Base-by-base conservation (phyloP, 148 eudicot genomes). In the Heliosperma pusillum region DNA sequence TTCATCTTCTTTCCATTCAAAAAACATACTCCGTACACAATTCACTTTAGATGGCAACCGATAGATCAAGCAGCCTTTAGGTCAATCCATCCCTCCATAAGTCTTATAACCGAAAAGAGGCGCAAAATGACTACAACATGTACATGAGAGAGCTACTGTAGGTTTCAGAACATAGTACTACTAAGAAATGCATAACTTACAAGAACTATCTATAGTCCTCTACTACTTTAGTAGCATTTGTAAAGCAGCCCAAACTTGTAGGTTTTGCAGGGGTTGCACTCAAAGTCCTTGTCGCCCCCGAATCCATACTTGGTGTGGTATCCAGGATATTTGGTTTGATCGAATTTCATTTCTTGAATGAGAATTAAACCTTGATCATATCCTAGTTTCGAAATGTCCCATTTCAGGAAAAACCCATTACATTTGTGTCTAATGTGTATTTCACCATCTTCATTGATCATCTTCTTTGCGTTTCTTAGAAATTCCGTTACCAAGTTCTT, bases 391-490 rank as follows among this genome's bases (percentile, higher is more conserved):
- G 50, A 29, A 10, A 82, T 24, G 55, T 82, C 19, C 84, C 81
- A 82, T 15, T 64, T 16, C 7, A 22, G 30, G 20, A 20, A 74
- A 42, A 78, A 74, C 0, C 76, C 36, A 11, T 0, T 55, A 1
- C 65, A 70, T 72, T 78, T 82, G 44, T 78, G 78, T 5, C 68
- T 60, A 1, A 82, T 57, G 60, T 82, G 76, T 25, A 82, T 74
- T 50, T 82, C 75, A 11, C 81, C 73, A 6, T 74, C 50, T 3
- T 74, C 30, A 11, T 29, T n/a, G 0, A 74, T 19, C 81, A 82
- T 78, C n/a, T 63, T 63, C 73, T 70, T 82, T 0, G 76, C 81
- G 22, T 74, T 82, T 1, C 12, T 26, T 7, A 81, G 25, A 65
- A 81, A 81, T 7, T 52, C 78, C 0, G 30, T 25, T 29, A 81